Evolutionary conservation across 2,329 filamentous ascomycete genomes (phyloP).

Genomic region (Calcarisporium arbuscula): DNA sequence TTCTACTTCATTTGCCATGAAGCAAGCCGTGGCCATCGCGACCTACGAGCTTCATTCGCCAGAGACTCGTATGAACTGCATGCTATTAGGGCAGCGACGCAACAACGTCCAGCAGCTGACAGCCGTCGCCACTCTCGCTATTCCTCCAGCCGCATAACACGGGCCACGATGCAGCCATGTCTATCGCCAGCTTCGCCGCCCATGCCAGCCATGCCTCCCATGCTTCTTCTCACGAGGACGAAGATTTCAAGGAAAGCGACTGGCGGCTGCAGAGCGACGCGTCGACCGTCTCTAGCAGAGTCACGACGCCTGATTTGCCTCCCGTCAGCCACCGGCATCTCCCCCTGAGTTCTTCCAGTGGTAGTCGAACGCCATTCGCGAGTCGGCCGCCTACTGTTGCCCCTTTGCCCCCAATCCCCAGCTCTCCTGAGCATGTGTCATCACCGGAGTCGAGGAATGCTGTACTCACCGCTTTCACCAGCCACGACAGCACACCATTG

Average conservation of each 20-base stretch:
- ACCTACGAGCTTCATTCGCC: too few relatives aligned
- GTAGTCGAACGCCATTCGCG: conserved; percentile 10
- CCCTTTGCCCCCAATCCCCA: conserved; percentile 8
- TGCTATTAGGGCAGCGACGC: too few relatives aligned
- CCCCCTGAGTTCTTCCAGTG: conserved; percentile 9
- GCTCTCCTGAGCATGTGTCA: too few relatives aligned
- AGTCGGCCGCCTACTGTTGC: conserved; percentile 9
- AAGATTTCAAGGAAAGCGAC: conserved; percentile 20
- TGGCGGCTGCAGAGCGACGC: conserved; percentile 19
- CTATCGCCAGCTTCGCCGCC: conserved; percentile 6
- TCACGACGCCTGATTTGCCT: conserved; percentile 19
- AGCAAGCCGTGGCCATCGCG: too few relatives aligned
- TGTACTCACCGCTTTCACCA: conserved; percentile 2
- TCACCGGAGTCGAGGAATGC: too few relatives aligned
- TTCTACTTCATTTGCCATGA: too few relatives aligned
- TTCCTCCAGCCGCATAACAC: conserved; percentile 3
- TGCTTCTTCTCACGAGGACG: conserved; percentile 19
- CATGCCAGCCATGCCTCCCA: conserved; percentile 5
- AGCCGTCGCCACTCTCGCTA: conserved; percentile 2
- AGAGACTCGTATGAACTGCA: too few relatives aligned
- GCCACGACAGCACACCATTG: too few relatives aligned
- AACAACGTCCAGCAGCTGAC: conserved; percentile 3
- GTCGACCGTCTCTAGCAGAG: conserved; percentile 22
- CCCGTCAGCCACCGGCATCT: conserved; percentile 12
- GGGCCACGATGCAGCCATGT: conserved; percentile 5